Conservation (phyloP, 768 basidiomycete genomes). For the Cystobasidium onofrii region DNA sequence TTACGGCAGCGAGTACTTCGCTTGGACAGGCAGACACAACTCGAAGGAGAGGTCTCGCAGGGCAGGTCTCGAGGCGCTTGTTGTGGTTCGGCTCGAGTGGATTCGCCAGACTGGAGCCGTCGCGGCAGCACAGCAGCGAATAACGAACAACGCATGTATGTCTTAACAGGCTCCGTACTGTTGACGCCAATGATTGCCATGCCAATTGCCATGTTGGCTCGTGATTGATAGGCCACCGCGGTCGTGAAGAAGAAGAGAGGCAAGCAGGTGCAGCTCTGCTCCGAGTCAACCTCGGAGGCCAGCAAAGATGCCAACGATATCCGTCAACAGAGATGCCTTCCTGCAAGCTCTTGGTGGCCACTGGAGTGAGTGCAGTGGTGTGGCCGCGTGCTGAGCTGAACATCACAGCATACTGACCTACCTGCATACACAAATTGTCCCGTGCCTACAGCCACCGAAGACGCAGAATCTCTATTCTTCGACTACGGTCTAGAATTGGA, state of each 20-base stretch:
- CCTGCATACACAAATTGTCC: constrained; percentile 30
- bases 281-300: background rate
- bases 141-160: too few relatives aligned
- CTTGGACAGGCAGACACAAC: too few relatives aligned
- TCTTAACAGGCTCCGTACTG: too few relatives aligned
- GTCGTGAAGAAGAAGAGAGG: background rate
- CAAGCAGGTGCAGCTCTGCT: background rate
- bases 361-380: constrained; percentile 56
- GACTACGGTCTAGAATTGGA: constrained; percentile 96
- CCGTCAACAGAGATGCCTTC: constrained; percentile 91
- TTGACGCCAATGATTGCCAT: too few relatives aligned
- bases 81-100: too few relatives aligned
- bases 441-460: constrained; percentile 63
- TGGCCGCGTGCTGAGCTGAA: too few relatives aligned
- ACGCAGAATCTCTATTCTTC: constrained; percentile 91
- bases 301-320: constrained; percentile 73
- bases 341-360: constrained; percentile 73
- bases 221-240: too few relatives aligned
- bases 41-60: too few relatives aligned
- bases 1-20: background rate
- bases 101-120: too few relatives aligned
- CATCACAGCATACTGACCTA: constrained; percentile 31
- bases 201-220: too few relatives aligned
- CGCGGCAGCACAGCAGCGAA: too few relatives aligned
- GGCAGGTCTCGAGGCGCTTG: too few relatives aligned